A percentile compares a stretch with the other conserved stretches of the same genome.
Conservation (phyloP, 495 filamentous ascomycete species). For the Lindgomyces ingoldianus region DNA sequence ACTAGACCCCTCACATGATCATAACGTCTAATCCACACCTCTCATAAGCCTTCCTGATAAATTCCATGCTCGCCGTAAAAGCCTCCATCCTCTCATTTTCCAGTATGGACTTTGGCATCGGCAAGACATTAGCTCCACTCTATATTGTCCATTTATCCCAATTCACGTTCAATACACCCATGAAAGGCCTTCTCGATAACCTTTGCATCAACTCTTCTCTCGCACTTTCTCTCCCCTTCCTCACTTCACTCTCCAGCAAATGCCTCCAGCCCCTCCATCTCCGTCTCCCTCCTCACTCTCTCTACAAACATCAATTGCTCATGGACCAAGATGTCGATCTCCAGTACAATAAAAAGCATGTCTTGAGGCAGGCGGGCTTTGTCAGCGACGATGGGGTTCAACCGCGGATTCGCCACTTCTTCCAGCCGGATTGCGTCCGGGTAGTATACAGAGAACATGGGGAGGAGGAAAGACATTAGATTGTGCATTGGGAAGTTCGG, state of each 20-base stretch:
- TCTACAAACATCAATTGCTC: conserved; percentile 40
- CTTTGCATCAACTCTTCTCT: conserved; percentile 31
- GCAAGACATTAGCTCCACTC: not conserved
- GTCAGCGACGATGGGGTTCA: conserved; percentile 40
- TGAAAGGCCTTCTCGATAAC: conserved; percentile 43
- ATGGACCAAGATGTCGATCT: conserved; percentile 40
- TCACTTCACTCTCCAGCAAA: no score
- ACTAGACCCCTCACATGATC: not conserved
- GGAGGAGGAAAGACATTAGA: conserved; percentile 38
- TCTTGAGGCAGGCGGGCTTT: conserved; percentile 31
- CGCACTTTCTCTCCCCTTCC: not conserved
- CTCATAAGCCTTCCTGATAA: conserved; percentile 2
- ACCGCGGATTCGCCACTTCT: conserved; percentile 13
- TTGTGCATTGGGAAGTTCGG: conserved; percentile 39
- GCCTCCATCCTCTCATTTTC: conserved; percentile 18
- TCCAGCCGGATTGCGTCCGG: conserved; percentile 24
- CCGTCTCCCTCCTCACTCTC: conserved; percentile 31
- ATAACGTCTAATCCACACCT: not conserved
- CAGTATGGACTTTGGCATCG: conserved; percentile 12
- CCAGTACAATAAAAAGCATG: conserved; percentile 36
- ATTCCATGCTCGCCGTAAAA: conserved; percentile 1
- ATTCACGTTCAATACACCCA: conserved; percentile 46
- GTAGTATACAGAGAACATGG: conserved; percentile 47
- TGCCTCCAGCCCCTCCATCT: conserved; percentile 5
- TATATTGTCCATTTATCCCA: not conserved